A percentile compares a stretch with the other conserved stretches of the same genome.
These are phyloP conservation scores for Liquidambar formosana DNA, from an alignment of 164 flowering plant species.

Conservation along the genomic window DNA sequence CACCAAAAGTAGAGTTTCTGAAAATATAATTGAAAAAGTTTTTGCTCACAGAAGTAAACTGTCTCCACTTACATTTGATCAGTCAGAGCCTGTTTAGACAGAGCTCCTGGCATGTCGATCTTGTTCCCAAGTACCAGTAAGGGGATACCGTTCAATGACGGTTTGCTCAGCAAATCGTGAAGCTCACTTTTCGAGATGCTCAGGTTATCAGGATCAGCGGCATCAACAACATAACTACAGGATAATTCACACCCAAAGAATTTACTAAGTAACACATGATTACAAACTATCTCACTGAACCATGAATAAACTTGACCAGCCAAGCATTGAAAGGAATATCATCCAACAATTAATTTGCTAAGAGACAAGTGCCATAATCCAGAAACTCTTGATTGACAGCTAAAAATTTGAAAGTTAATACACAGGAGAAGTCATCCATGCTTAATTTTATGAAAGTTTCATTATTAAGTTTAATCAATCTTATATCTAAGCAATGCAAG, in stretches of 20 bases:
- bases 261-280: neutral
- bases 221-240: conserved; percentile 47
- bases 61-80: conserved; percentile 38
- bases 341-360: neutral
- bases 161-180: conserved; percentile 44
- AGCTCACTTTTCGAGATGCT: conserved; percentile 43
- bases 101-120: conserved; percentile 45
- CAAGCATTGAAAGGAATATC: neutral
- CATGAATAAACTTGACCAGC: neutral
- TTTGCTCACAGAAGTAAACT: neutral
- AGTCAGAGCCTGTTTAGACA: conserved; percentile 37
- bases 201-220: conserved; percentile 44
- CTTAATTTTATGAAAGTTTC: neutral
- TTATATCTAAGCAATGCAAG: neutral
- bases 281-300: neutral
- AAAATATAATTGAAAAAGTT: neutral
- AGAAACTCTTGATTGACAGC: neutral
- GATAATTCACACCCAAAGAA: neutral
- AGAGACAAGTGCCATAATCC: neutral
- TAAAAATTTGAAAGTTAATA: neutral
- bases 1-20: neutral
- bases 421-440: neutral
- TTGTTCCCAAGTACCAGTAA: conserved; percentile 48
- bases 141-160: conserved; percentile 44
- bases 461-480: neutral